A percentile compares a stretch with the other conserved stretches of the same genome.
Evolutionary conservation across 805 yeast genomes (phyloP).

Genomic region (Danielia reshetovae): DNA sequence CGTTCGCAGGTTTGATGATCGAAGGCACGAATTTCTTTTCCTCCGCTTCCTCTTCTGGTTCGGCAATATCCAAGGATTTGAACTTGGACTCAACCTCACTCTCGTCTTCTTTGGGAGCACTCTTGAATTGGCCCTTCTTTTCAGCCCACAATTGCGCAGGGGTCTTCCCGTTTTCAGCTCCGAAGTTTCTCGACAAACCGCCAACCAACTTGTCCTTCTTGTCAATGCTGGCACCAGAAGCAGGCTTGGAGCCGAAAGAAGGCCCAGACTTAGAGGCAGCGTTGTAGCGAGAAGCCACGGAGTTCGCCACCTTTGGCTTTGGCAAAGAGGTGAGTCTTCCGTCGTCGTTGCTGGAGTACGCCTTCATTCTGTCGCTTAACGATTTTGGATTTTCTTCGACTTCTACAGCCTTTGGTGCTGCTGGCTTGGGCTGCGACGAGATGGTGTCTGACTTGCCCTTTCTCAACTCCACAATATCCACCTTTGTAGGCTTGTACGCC

Average conservation of each 20-base stretch:
- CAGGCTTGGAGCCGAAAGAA: conserved; percentile 13
- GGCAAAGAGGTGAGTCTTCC: conserved; percentile 61
- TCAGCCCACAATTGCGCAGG: conserved; percentile 98
- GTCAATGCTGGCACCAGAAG: conserved; percentile 16
- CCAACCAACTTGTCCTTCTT: conserved; percentile 46
- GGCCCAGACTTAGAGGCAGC: conserved; percentile 26
- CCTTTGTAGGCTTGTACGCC: conserved; percentile 65
- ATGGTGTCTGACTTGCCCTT: conserved; percentile 43
- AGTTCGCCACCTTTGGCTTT: conserved; percentile 51
- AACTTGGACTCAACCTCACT: conserved; percentile 11
- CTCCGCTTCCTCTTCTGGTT: conserved; percentile 5
- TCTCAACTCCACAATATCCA: conserved; percentile 53
- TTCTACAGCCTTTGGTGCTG: conserved; percentile 5
- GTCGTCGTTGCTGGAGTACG: conserved; percentile 37
- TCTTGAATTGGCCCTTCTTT: conserved; percentile 64
- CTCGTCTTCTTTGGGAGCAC: conserved; percentile 26
- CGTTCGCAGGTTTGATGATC: conserved; percentile 2
- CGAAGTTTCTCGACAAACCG: conserved; percentile 56
- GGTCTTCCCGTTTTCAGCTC: conserved; percentile 67
- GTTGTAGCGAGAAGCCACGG: conserved; percentile 48
- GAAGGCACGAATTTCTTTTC: conserved; percentile 1
- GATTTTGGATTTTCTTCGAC: conserved; percentile 44
- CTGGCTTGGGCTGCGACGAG: conserved; percentile 38
- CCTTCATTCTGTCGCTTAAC: conserved; percentile 40
- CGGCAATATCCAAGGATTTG: conserved; percentile 1